phyloP scores from a whole-genome alignment of 306 rosid species.

The Cucurbita moschata region DNA sequence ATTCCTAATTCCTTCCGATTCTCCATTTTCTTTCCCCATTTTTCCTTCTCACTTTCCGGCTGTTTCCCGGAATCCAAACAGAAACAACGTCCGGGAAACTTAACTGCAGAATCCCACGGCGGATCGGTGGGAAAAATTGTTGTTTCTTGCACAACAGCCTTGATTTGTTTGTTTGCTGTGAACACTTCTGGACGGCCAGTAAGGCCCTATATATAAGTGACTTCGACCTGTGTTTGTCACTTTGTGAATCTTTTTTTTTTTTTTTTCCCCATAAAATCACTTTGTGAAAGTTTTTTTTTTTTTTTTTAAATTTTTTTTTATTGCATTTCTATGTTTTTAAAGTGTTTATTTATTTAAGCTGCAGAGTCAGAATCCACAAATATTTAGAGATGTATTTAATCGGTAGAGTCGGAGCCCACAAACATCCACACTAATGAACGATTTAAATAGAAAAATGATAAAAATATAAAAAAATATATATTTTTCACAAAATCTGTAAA shows the following conservation, averaged over 20 bases:
- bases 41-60: background rate
- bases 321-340: background rate
- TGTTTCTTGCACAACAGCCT: background rate
- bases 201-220: background rate
- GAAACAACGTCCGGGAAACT: background rate
- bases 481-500: too few relatives aligned
- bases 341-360: background rate
- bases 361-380: too few relatives aligned
- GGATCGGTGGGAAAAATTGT: background rate
- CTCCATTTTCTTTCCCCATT: conserved; percentile 9
- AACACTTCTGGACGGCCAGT: background rate
- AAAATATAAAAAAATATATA: too few relatives aligned
- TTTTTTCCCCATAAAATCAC: too few relatives aligned
- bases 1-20: background rate
- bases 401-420: too few relatives aligned
- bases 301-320: background rate
- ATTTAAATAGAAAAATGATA: too few relatives aligned
- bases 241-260: background rate
- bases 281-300: too few relatives aligned
- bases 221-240: background rate
- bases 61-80: conserved; percentile 10
- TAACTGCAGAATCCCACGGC: background rate
- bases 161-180: background rate
- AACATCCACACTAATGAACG: too few relatives aligned
- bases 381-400: too few relatives aligned